A percentile compares a stretch with the other conserved stretches of the same genome.
Conservation (phyloP, 2,329 filamentous ascomycete species). For the Xenoacremonium recifei region DNA sequence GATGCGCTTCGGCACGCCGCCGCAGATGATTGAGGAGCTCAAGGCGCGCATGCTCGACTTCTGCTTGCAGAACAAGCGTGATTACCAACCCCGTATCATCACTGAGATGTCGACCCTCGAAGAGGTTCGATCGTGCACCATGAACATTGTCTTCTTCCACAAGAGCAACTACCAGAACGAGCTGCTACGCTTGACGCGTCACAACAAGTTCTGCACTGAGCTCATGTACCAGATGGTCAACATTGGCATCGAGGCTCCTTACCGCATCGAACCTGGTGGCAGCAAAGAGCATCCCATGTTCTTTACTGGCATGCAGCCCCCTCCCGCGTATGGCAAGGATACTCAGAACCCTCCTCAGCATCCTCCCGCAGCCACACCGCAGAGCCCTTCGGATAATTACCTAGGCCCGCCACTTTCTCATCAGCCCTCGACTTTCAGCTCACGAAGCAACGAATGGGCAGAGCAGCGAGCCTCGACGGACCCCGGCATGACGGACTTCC, state of each 20-base stretch:
- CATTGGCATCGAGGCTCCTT: constrained; percentile 80
- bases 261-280: constrained; percentile 60
- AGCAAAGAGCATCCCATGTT: constrained; percentile 67
- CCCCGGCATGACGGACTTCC: constrained; percentile 37
- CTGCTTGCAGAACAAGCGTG: constrained; percentile 80
- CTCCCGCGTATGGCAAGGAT: constrained; percentile 33
- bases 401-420: constrained; percentile 8
- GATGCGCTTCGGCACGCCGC: constrained; percentile 84
- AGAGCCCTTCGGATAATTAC: constrained; percentile 10
- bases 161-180: constrained; percentile 98
- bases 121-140: constrained; percentile 79
- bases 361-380: constrained; percentile 7
- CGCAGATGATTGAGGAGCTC: constrained; percentile 79
- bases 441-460: constrained; percentile 12
- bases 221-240: constrained; percentile 84
- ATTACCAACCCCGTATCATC: constrained; percentile 82
- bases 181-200: constrained; percentile 79
- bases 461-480: constrained; percentile 28
- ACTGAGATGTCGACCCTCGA: constrained; percentile 79
- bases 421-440: constrained; percentile 13
- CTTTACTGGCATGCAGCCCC: constrained; percentile 37
- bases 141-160: constrained; percentile 97
- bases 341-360: constrained; percentile 17
- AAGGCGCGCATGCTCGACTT: constrained; percentile 80
- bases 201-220: constrained; percentile 93